These are phyloP conservation scores for Arctium lappa DNA, from an alignment of 129 eudicot species.

Conservation along the genomic window DNA sequence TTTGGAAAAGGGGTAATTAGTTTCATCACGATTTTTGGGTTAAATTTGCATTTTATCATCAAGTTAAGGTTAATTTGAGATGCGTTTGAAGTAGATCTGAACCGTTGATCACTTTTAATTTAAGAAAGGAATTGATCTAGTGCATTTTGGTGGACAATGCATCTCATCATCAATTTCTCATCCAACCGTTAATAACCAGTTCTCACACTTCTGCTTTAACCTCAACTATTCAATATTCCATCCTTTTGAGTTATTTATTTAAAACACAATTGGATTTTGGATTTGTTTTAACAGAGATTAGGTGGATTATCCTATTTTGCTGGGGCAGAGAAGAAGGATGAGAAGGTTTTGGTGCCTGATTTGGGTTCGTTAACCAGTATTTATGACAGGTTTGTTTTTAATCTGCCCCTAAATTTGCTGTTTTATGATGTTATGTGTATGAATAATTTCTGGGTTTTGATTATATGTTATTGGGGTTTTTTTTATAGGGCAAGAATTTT, in stretches of 20 bases:
- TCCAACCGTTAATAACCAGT: too few species aligned
- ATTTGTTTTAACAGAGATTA: slow-evolving; percentile 53
- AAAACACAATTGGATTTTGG: not conserved
- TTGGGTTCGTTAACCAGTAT: slow-evolving; percentile 90
- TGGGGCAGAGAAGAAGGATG: slow-evolving; percentile 98
- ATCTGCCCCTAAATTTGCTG: not conserved
- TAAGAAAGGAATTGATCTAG: too few species aligned
- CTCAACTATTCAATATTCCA: not conserved
- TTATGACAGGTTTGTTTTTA: slow-evolving; percentile 60
- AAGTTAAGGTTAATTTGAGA: too few species aligned
- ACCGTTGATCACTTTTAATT: too few species aligned
- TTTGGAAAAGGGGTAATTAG: slow-evolving; percentile 93
- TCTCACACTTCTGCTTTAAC: too few species aligned
- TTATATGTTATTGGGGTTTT: slow-evolving; percentile 10
- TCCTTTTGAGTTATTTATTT: not conserved
- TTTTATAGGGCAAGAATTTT: slow-evolving; percentile 81
- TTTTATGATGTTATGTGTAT: slow-evolving; percentile 12
- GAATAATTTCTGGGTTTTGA: slow-evolving; percentile 5
- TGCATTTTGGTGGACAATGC: too few species aligned
- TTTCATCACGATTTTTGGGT: not conserved
- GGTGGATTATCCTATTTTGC: slow-evolving; percentile 91
- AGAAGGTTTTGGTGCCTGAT: slow-evolving; percentile 91
- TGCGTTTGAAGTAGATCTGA: too few species aligned
- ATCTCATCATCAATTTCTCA: too few species aligned
- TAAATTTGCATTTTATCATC: not conserved